phyloP scores from a whole-genome alignment of 2,329 filamentous ascomycete species.

The Talaromyces albobiverticillius region DNA sequence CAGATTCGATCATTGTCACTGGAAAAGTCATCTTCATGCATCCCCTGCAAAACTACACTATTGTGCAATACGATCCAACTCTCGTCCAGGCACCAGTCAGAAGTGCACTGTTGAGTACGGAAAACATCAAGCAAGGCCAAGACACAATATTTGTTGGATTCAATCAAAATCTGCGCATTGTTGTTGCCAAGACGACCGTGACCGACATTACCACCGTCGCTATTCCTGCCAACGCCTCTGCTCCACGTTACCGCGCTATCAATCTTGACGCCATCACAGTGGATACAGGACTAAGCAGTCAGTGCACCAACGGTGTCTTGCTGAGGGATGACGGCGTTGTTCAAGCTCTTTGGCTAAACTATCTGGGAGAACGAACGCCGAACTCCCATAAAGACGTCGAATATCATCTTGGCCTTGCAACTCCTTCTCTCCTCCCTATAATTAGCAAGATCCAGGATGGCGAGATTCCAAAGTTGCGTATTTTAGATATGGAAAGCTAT shows the following conservation, averaged over 20 bases:
- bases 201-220: constrained; percentile 97
- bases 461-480: constrained; percentile 74
- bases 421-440: constrained; percentile 85
- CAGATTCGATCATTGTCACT: constrained; percentile 91
- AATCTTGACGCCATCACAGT: constrained; percentile 97
- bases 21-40: constrained; percentile 95
- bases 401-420: constrained; percentile 90
- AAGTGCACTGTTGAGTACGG: constrained; percentile 77
- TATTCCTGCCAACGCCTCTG: constrained; percentile 88
- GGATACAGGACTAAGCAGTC: constrained; percentile 84
- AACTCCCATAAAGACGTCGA: constrained; percentile 85
- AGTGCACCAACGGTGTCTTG: constrained; percentile 92
- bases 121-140: constrained; percentile 85
- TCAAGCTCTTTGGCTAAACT: constrained; percentile 94
- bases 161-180: constrained; percentile 90
- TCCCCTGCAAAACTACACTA: constrained; percentile 92
- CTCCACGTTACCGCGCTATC: constrained; percentile 88
- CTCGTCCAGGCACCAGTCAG: constrained; percentile 93
- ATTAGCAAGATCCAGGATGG: constrained; percentile 80
- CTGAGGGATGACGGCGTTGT: constrained; percentile 87
- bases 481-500: constrained; percentile 90
- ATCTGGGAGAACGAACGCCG: constrained; percentile 82
- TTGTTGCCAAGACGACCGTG: constrained; percentile 89
- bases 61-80: constrained; percentile 89
- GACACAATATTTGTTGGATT: constrained; percentile 98